Evolutionary conservation across 805 yeast genomes (phyloP), one percentile per base, ranked within the genome.

Genomic region (Wickerhamomyces alni): DNA sequence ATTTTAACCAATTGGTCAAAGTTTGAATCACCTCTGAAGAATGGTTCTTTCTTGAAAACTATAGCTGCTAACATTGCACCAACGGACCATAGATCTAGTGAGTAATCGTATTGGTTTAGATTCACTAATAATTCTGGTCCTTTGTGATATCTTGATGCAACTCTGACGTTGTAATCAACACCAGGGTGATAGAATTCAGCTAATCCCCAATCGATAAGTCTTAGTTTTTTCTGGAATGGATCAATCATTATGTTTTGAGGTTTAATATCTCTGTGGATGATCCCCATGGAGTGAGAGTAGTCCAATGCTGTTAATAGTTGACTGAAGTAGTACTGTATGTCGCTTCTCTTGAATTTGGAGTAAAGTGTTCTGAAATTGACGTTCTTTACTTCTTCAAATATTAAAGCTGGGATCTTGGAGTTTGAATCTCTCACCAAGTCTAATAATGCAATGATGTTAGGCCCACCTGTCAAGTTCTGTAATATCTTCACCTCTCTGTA

Each of bases 161-260:
- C 97, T 48, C 97, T 73, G 17, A 89, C 96, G 55, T 89, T 89
- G 55, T 86, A 89, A 53, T 87, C 95, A 58, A 78, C 83, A 12
- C 87, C 87, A 18, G 87, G 79, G 58, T 89, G 96, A 57, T 88
- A 88, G 58, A 87, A 88, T 60, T 89, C 97, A 8, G 97, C 96
- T 38, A 89, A 66, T 8, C 97, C 97, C 96, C 96, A 89, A 62
- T 89, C 97, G 39, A 89, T 88, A 47, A 88, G 72, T 47, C 95
- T 74, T 50, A 89, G 65, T 54, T 75, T 77, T 60, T 66, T 78
- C 45, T 70, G 73, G 44, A 72, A 66, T 40, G 86, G 96, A 61
- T 89, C 96, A 50, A 89, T 89, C 96, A 89, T 89, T 47, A 89
- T 85, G 61, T 89, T 89, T 55, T 89, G 95, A 10, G 97, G 97